Evolutionary conservation across 2,329 filamentous ascomycete species (phyloP).

Genomic region (Venturia carpophila): DNA sequence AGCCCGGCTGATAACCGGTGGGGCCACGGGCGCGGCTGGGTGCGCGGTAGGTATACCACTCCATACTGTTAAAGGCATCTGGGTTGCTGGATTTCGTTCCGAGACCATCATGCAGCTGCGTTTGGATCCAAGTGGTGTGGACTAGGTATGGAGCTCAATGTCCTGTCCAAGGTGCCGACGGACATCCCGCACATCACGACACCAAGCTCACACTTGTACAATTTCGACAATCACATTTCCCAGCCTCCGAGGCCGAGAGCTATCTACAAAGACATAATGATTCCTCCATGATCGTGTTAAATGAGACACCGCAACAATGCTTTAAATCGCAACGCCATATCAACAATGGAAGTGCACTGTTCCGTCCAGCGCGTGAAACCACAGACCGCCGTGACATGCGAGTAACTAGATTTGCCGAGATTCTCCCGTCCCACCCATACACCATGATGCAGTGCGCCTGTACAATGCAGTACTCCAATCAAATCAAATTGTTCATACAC

Average conservation of each 20-base stretch:
- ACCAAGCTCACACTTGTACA: background rate
- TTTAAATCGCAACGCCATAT: background rate
- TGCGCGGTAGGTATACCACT: too few species aligned
- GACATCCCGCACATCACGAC: background rate
- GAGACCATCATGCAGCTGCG: background rate
- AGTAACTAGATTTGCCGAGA: constrained; percentile 1
- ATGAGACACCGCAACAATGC: background rate
- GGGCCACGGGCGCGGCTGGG: too few species aligned
- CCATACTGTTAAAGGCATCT: background rate
- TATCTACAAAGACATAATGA: constrained; percentile 1
- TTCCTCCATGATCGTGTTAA: background rate
- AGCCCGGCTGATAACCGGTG: background rate
- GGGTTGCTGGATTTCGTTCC: background rate
- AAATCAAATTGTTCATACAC: background rate
- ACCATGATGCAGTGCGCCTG: constrained; percentile 10
- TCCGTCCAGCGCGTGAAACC: background rate
- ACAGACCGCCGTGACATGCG: background rate
- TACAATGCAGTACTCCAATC: background rate
- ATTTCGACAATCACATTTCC: background rate
- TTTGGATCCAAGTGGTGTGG: background rate
- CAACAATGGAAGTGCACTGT: background rate
- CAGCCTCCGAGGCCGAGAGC: background rate
- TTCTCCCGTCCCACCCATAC: background rate
- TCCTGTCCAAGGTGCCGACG: background rate
- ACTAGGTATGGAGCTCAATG: too few species aligned